Conservation (phyloP, 768 basidiomycete genomes). For the Cantharellus anzutake region DNA sequence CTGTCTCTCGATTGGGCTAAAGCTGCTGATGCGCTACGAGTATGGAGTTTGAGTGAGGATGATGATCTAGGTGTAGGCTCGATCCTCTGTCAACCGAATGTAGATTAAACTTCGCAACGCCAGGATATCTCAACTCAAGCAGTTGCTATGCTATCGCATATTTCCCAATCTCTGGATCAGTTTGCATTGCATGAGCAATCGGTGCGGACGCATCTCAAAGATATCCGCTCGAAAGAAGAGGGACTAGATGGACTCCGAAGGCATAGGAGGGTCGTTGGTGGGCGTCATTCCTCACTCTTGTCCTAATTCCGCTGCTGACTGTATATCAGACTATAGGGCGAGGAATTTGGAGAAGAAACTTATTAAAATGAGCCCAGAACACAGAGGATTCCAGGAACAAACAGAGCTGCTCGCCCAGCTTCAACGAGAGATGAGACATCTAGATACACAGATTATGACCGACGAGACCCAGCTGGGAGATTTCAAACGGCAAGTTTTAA, state of each 20-base stretch:
- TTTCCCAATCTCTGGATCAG: slow-evolving; percentile 42
- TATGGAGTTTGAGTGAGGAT: slow-evolving; percentile 64
- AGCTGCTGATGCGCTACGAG: slow-evolving; percentile 49
- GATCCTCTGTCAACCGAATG: slow-evolving; percentile 1
- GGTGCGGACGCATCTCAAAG: slow-evolving; percentile 58
- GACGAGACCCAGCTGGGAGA: slow-evolving; percentile 70
- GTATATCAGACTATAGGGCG: slow-evolving; percentile 31
- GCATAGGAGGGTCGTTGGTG: slow-evolving; percentile 36
- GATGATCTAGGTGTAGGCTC: slow-evolving; percentile 56
- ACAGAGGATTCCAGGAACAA: slow-evolving; percentile 64
- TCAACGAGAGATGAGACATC: slow-evolving; percentile 50
- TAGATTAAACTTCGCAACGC: not conserved
- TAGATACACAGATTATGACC: slow-evolving; percentile 69
- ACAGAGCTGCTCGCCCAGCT: slow-evolving; percentile 51
- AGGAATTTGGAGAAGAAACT: slow-evolving; percentile 79
- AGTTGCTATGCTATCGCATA: slow-evolving; percentile 43
- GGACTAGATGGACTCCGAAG: slow-evolving; percentile 56
- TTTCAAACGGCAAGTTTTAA: slow-evolving; percentile 55
- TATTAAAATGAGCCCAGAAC: slow-evolving; percentile 71
- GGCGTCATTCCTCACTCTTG: not conserved
- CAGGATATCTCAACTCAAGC: slow-evolving; percentile 65
- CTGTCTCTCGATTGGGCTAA: slow-evolving; percentile 46
- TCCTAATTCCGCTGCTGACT: not conserved
- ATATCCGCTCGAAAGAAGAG: slow-evolving; percentile 71
- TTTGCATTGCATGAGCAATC: slow-evolving; percentile 53